A percentile compares a stretch with the other conserved stretches of the same genome.
phyloP scores from a whole-genome alignment of 2,329 filamentous ascomycete genomes.

The Pseudogymnoascus sp. region DNA sequence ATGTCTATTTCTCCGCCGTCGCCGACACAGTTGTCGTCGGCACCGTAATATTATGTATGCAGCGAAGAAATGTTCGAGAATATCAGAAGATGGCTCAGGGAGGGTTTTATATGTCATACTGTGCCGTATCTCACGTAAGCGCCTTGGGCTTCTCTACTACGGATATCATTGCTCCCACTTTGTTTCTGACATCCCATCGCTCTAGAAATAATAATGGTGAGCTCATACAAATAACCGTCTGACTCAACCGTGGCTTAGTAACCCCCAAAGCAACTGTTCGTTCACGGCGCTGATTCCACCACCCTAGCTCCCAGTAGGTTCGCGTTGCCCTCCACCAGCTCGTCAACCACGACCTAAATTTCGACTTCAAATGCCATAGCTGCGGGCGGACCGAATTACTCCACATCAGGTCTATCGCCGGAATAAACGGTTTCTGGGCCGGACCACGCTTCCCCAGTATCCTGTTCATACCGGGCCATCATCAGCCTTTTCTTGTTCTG shows the following conservation, averaged over 20 bases:
- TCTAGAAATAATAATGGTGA: background rate
- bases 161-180: background rate
- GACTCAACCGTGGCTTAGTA: background rate
- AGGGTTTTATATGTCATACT: background rate
- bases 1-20: background rate
- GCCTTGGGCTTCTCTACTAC: background rate
- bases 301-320: background rate
- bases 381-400: background rate
- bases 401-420: background rate
- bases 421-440: background rate
- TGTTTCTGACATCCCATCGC: background rate
- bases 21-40: background rate
- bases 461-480: conserved; percentile 62
- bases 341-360: background rate
- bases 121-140: background rate
- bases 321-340: background rate
- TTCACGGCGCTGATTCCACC: background rate
- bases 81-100: background rate
- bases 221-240: background rate
- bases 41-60: conserved; percentile 2
- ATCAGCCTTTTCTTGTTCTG: conserved; percentile 76
- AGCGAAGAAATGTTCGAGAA: background rate
- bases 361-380: background rate
- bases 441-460: conserved; percentile 45
- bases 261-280: too few relatives aligned